phyloP scores from a whole-genome alignment of 192 early-diverging fungal species.

The Backusella macrospora region DNA sequence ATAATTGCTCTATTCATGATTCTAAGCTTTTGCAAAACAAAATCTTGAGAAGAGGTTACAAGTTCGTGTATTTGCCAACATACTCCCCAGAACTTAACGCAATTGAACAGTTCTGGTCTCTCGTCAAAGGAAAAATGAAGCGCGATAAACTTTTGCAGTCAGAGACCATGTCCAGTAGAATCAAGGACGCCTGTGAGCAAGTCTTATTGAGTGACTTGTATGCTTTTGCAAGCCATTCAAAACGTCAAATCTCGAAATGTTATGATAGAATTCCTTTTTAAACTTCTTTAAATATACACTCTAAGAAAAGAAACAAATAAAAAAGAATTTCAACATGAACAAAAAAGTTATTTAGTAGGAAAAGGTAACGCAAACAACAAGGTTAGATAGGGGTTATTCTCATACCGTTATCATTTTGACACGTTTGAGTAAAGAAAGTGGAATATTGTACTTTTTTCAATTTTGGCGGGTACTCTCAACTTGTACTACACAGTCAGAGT shows the following conservation, averaged over 20 bases:
- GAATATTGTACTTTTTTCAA: neutral
- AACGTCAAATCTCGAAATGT: too few species aligned
- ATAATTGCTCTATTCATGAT: too few species aligned
- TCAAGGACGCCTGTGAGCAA: neutral
- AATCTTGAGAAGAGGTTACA: slow-evolving; percentile 14
- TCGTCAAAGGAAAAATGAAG: slow-evolving; percentile 10
- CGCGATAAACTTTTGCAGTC: neutral
- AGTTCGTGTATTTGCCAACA: slow-evolving; percentile 18
- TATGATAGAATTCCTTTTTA: too few species aligned
- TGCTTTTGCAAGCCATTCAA: too few species aligned
- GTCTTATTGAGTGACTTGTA: neutral
- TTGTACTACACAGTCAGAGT: too few species aligned
- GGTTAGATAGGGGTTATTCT: neutral
- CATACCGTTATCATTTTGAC: slow-evolving; percentile 15
- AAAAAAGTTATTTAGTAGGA: slow-evolving; percentile 1
- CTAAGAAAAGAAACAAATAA: too few species aligned
- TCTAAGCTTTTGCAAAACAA: neutral
- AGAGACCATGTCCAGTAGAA: neutral
- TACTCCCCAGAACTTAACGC: slow-evolving; percentile 34
- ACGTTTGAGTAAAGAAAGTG: slow-evolving; percentile 14
- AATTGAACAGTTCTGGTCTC: slow-evolving; percentile 29
- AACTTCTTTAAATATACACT: too few species aligned
- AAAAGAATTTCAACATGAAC: neutral
- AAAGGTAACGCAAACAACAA: neutral
- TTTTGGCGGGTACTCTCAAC: slow-evolving; percentile 15